Conservation (phyloP, 495 filamentous ascomycete species). For the Clavariopsis aquatica region DNA sequence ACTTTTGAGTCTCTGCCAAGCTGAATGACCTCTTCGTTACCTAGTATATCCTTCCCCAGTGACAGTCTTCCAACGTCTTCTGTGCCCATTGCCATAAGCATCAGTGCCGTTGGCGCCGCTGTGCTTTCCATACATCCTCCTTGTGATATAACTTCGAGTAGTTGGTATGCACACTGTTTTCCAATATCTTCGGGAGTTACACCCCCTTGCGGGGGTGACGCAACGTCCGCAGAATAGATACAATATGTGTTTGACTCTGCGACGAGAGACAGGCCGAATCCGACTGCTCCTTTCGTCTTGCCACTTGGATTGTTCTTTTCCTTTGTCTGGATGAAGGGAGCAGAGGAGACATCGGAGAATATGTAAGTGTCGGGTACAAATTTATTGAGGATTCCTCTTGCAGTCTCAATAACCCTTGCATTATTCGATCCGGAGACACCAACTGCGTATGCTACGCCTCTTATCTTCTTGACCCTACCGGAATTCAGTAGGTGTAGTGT, state of each 20-base stretch:
- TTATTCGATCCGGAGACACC: constrained; percentile 91
- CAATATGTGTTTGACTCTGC: constrained; percentile 86
- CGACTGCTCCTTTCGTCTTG: constrained; percentile 75
- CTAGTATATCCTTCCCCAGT: constrained; percentile 74
- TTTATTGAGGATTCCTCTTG: constrained; percentile 82
- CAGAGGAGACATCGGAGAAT: constrained; percentile 71
- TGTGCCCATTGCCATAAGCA: constrained; percentile 93
- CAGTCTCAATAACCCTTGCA: constrained; percentile 88
- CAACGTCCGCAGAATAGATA: constrained; percentile 83
- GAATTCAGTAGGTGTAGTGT: constrained; percentile 87
- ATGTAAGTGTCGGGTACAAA: constrained; percentile 85
- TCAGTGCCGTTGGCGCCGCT: constrained; percentile 70
- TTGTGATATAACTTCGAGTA: constrained; percentile 77
- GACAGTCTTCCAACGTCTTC: constrained; percentile 69
- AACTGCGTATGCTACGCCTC: constrained; percentile 89
- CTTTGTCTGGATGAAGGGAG: constrained; percentile 66
- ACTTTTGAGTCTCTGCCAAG: constrained; percentile 78
- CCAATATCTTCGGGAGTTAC: constrained; percentile 88
- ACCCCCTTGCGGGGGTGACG: constrained; percentile 77
- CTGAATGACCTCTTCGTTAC: constrained; percentile 72
- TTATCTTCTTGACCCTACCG: constrained; percentile 81
- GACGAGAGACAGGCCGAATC: constrained; percentile 86
- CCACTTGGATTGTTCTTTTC: constrained; percentile 60
- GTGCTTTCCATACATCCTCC: constrained; percentile 78
- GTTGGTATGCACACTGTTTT: constrained; percentile 79